Percentiles rank a stretch among this genome's conserved stretches.
Evolutionary conservation across 2,329 filamentous ascomycete genomes (phyloP).

Genomic region (Xylaria sp.): DNA sequence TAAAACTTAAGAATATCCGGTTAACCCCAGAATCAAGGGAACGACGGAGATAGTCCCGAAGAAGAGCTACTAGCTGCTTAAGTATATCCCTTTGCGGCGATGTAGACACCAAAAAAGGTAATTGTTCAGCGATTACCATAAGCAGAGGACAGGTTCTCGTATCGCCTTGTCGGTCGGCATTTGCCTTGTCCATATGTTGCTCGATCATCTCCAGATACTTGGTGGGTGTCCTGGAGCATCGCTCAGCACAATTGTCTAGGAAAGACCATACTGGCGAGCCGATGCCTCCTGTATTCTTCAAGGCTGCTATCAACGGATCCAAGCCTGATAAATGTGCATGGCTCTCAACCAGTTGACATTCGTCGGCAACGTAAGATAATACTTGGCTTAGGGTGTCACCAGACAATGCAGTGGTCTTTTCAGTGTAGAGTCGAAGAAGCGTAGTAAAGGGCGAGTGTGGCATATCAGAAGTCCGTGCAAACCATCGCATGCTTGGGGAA

Average conservation of each 20-base stretch:
- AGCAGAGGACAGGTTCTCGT: constrained; percentile 64
- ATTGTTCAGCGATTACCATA: constrained; percentile 76
- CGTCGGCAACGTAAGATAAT: constrained; percentile 64
- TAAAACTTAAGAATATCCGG: constrained; percentile 49
- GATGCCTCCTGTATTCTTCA: constrained; percentile 42
- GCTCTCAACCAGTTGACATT: constrained; percentile 69
- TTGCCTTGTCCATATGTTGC: constrained; percentile 43
- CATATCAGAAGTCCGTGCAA: constrained; percentile 72
- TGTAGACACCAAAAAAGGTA: constrained; percentile 68
- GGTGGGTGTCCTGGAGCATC: constrained; percentile 76
- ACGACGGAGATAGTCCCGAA: constrained; percentile 62
- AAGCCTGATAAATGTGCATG: constrained; percentile 50
- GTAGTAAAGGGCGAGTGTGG: constrained; percentile 73
- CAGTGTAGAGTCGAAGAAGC: constrained; percentile 64
- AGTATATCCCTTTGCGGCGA: constrained; percentile 49
- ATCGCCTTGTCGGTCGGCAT: constrained; percentile 37
- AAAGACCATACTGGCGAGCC: constrained; percentile 64
- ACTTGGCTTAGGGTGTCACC: constrained; percentile 59
- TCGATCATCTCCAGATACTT: constrained; percentile 78
- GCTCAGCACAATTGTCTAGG: constrained; percentile 80
- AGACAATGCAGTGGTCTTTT: constrained; percentile 54
- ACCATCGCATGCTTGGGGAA: constrained; percentile 90
- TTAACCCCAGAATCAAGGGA: constrained; percentile 60
- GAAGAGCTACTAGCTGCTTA: constrained; percentile 59
- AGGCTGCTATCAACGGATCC: constrained; percentile 51